Conservation (phyloP, 106 monocot genomes). For the Phalaenopsis equestris region DNA sequence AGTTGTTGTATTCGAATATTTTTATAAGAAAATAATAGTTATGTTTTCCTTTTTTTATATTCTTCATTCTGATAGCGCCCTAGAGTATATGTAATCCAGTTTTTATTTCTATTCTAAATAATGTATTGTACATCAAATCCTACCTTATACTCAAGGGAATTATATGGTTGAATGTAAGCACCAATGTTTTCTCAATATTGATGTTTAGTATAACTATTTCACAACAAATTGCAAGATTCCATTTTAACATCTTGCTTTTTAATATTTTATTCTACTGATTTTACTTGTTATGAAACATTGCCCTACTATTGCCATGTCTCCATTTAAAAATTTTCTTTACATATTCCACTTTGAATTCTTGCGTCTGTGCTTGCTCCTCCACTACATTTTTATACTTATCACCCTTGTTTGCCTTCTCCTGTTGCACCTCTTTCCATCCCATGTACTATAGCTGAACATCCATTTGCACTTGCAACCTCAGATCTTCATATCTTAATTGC, state of each 20-base stretch:
- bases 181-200: not conserved
- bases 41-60: not conserved
- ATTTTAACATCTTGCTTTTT: not conserved
- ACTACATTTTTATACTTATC: not conserved
- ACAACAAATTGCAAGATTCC: not conserved
- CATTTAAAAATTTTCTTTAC: not conserved
- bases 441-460: not conserved
- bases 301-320: not conserved
- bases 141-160: not conserved
- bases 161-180: not conserved
- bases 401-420: not conserved
- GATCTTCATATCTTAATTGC: not conserved
- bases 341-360: not conserved
- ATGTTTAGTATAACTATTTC: not conserved
- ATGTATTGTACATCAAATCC: not conserved
- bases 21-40: not conserved
- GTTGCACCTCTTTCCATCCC: not conserved
- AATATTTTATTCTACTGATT: not conserved
- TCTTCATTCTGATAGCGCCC: not conserved
- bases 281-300: not conserved
- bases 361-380: not conserved
- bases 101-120: not conserved
- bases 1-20: not conserved
- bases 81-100: not conserved
- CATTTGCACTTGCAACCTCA: too few relatives aligned